phyloP scores from a whole-genome alignment of 176 grass and related monocot genomes.

The Oryza longistaminata region DNA sequence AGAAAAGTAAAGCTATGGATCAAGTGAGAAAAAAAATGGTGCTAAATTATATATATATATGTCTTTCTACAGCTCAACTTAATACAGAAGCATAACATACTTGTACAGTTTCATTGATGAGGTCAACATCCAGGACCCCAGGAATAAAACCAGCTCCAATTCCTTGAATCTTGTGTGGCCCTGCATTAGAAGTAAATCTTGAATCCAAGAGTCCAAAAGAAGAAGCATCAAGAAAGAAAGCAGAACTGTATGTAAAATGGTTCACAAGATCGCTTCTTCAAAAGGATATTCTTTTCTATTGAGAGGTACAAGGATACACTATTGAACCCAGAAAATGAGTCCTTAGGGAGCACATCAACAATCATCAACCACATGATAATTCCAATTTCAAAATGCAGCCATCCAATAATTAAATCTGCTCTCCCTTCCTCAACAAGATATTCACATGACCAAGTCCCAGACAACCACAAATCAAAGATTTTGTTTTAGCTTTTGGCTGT shows the following conservation, averaged over 20 bases:
- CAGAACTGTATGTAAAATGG: too few species aligned
- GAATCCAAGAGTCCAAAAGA: too few species aligned
- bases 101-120: slow-evolving; percentile 72
- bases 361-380: not conserved
- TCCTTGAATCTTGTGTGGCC: slow-evolving; percentile 95
- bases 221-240: too few species aligned
- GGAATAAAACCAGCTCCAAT: slow-evolving; percentile 93
- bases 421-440: not conserved
- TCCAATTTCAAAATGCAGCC: not conserved
- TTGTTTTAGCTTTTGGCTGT: not conserved
- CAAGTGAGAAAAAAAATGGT: not conserved
- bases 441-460: not conserved
- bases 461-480: not conserved
- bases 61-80: not conserved
- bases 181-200: slow-evolving; percentile 43
- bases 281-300: slow-evolving; percentile 6
- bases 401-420: not conserved
- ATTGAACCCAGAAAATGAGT: not conserved
- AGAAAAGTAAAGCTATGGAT: not conserved
- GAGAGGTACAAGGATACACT: not conserved
- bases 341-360: not conserved
- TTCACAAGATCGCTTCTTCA: slow-evolving; percentile 27
- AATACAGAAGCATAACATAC: slow-evolving; percentile 35
- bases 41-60: not conserved
- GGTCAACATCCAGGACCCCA: slow-evolving; percentile 67